Conservation (phyloP, 306 rosid genomes). For the Oxytropis ochrocephala region DNA sequence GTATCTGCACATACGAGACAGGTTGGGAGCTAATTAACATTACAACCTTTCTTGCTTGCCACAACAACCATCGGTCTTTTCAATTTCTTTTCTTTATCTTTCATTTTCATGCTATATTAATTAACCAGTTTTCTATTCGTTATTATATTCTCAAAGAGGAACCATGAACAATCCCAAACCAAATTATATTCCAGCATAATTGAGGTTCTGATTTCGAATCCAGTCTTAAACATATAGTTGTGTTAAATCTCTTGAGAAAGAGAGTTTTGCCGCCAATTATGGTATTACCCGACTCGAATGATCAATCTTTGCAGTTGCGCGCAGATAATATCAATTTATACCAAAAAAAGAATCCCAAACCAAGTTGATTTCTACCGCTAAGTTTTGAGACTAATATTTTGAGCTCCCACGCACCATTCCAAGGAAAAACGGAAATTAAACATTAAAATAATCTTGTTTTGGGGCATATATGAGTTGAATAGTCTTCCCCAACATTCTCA, state of each 20-base stretch:
- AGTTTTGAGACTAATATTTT: slow-evolving; percentile 9
- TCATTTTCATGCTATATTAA: not conserved
- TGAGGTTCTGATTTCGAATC: too few relatives aligned
- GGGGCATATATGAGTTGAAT: slow-evolving; percentile 27
- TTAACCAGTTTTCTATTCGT: not conserved
- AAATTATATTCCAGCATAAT: too few relatives aligned
- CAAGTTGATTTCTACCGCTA: slow-evolving; percentile 15
- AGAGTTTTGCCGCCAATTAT: too few relatives aligned
- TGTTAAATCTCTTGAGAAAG: too few relatives aligned
- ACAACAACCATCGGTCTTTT: not conserved
- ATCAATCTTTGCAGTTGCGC: too few relatives aligned
- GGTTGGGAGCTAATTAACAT: not conserved
- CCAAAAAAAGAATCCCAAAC: slow-evolving; percentile 24
- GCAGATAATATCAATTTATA: too few relatives aligned
- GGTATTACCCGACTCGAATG: too few relatives aligned
- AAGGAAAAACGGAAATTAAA: not conserved
- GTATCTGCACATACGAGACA: not conserved
- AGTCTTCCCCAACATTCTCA: slow-evolving; percentile 35
- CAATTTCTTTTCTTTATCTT: not conserved
- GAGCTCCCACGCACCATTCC: slow-evolving; percentile 11
- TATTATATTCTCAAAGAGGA: slow-evolving; percentile 5
- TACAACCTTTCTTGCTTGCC: not conserved
- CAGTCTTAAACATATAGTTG: too few relatives aligned
- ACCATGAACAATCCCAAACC: too few relatives aligned
- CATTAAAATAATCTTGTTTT: not conserved